phyloP scores from a whole-genome alignment of 108 stramenopile genomes.

The Nitzschia palea region DNA sequence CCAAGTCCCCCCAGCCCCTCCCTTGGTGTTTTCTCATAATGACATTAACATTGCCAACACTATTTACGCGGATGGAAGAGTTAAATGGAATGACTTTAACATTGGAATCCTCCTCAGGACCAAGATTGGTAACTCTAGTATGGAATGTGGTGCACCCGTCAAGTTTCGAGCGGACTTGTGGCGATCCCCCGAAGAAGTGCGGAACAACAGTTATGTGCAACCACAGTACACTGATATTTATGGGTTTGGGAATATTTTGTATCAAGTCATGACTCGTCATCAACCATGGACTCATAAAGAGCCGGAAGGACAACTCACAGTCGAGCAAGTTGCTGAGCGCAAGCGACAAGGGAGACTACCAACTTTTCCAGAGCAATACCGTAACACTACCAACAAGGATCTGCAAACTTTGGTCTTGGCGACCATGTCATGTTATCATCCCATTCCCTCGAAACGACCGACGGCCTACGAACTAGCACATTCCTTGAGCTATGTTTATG shows the following conservation, averaged over 20 bases:
- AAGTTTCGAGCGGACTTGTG: constrained; percentile 42
- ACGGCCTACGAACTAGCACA: constrained; percentile 39
- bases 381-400: constrained; percentile 25
- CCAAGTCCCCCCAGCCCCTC: not conserved
- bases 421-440: constrained; percentile 37
- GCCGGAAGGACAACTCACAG: constrained; percentile 27
- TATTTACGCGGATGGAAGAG: constrained; percentile 21
- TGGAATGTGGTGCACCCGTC: constrained; percentile 45
- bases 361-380: constrained; percentile 34
- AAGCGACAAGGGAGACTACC: constrained; percentile 35
- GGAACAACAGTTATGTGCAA: constrained; percentile 46
- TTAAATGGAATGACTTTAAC: constrained; percentile 79
- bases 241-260: constrained; percentile 65
- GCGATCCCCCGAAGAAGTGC: constrained; percentile 60
- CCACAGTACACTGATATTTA: constrained; percentile 72
- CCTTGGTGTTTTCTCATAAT: constrained; percentile 42
- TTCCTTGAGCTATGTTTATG: constrained; percentile 25
- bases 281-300: constrained; percentile 57
- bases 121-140: not conserved
- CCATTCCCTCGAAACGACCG: constrained; percentile 31
- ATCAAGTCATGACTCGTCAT: constrained; percentile 54
- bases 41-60: constrained; percentile 65
- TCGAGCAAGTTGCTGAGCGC: constrained; percentile 29
- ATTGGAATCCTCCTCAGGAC: constrained; percentile 52
- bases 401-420: constrained; percentile 26